phyloP scores from a whole-genome alignment of 371 early-diverging fungal genomes.

The Lichtheimia ornata region DNA sequence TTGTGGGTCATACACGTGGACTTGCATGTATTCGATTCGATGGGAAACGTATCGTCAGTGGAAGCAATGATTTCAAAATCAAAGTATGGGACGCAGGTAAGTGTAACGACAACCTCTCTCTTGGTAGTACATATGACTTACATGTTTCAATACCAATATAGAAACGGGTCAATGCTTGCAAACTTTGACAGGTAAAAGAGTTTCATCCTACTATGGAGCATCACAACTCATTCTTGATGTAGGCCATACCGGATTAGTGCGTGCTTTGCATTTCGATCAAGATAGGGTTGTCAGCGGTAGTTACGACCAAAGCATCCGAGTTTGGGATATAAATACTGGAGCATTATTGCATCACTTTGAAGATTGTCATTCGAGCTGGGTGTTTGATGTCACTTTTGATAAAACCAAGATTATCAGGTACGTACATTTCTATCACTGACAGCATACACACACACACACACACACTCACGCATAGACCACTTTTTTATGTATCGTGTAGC shows the following conservation, averaged over 20 bases:
- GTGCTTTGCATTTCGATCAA: conserved; percentile 80
- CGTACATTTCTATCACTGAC: not conserved
- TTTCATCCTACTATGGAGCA: not conserved
- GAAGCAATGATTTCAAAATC: conserved; percentile 93
- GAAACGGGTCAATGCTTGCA: conserved; percentile 76
- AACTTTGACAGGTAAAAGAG: conserved; percentile 43
- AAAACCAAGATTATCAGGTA: conserved; percentile 72
- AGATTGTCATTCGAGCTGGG: conserved; percentile 86
- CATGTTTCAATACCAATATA: not conserved
- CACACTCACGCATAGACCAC: not conserved
- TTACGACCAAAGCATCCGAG: conserved; percentile 96
- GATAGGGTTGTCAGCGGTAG: conserved; percentile 51
- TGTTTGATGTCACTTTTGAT: conserved; percentile 92
- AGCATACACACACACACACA: too few species aligned
- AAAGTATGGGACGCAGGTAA: conserved; percentile 87
- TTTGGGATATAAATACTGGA: conserved; percentile 79
- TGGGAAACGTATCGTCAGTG: conserved; percentile 87
- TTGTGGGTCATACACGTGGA: conserved; percentile 78
- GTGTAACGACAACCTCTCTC: not conserved
- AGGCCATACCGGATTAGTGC: conserved; percentile 90
- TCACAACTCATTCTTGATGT: not conserved
- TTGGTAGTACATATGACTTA: not conserved
- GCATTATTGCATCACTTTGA: conserved; percentile 55
- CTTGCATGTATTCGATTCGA: conserved; percentile 94
- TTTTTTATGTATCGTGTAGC: conserved; percentile 29